Conservation (phyloP, 106 monocot species). For the Chionographis japonica region DNA sequence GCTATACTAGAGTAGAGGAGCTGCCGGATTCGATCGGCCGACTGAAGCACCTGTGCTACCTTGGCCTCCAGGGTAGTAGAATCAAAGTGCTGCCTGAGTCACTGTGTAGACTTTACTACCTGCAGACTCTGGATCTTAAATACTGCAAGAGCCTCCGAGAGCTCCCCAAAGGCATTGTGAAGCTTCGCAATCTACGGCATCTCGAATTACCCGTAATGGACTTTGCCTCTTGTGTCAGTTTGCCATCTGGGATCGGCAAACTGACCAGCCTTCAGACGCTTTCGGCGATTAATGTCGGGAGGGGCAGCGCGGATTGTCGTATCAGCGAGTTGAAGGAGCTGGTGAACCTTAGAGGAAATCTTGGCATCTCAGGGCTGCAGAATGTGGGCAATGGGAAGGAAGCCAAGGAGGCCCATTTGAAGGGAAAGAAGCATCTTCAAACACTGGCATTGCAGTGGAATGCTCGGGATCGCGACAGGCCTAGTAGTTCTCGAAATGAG, state of each 20-base stretch:
- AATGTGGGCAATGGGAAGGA: neutral
- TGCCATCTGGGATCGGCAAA: neutral
- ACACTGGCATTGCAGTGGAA: neutral
- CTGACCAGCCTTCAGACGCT: conserved; percentile 9
- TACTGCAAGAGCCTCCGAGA: neutral
- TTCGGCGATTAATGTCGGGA: neutral
- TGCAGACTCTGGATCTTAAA: conserved; percentile 13
- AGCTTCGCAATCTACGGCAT: conserved; percentile 13
- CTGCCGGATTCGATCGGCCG: conserved; percentile 13
- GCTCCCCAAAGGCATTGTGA: neutral
- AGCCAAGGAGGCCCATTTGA: neutral
- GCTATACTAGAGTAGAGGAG: neutral
- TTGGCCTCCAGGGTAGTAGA: conserved; percentile 1
- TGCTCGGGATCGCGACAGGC: no score
- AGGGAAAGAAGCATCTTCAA: neutral
- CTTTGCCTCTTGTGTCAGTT: no score
- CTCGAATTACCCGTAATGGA: no score
- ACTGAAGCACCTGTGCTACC: conserved; percentile 9
- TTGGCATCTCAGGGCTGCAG: neutral
- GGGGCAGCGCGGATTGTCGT: neutral
- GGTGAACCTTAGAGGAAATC: conserved; percentile 1
- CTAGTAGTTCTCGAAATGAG: no score
- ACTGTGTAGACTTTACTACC: neutral
- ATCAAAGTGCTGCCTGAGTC: conserved; percentile 7
- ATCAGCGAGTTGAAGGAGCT: conserved; percentile 9